Conservation (phyloP, 2,329 filamentous ascomycete species). For the Apiospora sp. region DNA sequence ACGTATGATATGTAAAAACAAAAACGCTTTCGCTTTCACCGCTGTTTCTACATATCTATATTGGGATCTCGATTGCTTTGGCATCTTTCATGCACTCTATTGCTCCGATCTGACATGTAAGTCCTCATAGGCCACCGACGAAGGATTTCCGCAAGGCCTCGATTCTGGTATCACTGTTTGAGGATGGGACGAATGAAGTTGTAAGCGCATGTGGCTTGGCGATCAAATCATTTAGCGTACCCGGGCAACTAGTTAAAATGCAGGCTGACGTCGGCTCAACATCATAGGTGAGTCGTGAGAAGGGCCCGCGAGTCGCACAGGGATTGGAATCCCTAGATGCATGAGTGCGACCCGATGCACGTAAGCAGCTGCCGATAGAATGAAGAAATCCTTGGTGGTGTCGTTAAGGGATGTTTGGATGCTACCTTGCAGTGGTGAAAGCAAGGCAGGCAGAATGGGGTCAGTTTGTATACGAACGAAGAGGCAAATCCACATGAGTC, state of each 20-base stretch:
- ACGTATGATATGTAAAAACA: constrained; percentile 3
- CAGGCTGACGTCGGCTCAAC: constrained; percentile 40
- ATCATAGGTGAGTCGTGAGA: constrained; percentile 34
- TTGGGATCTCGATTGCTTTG: constrained; percentile 22
- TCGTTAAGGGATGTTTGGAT: background rate
- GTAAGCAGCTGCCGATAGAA: background rate
- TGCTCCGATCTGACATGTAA: background rate
- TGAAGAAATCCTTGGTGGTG: background rate
- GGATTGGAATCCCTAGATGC: background rate
- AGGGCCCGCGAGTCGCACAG: constrained; percentile 22
- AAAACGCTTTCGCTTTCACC: background rate
- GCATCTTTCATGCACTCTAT: background rate
- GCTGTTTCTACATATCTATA: background rate
- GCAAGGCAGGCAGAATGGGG: constrained; percentile 18
- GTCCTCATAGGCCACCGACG: background rate
- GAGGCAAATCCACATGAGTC: constrained; percentile 8
- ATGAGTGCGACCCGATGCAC: background rate
- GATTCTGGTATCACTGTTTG: background rate
- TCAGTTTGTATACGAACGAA: constrained; percentile 14
- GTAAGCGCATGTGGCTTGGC: constrained; percentile 12
- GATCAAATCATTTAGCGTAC: constrained; percentile 30
- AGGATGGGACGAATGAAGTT: background rate
- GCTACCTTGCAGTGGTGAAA: background rate
- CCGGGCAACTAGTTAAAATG: constrained; percentile 28
- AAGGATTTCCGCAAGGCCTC: background rate